Base-by-base conservation (phyloP, 2,329 filamentous ascomycete species). In the Neurospora sp. region DNA sequence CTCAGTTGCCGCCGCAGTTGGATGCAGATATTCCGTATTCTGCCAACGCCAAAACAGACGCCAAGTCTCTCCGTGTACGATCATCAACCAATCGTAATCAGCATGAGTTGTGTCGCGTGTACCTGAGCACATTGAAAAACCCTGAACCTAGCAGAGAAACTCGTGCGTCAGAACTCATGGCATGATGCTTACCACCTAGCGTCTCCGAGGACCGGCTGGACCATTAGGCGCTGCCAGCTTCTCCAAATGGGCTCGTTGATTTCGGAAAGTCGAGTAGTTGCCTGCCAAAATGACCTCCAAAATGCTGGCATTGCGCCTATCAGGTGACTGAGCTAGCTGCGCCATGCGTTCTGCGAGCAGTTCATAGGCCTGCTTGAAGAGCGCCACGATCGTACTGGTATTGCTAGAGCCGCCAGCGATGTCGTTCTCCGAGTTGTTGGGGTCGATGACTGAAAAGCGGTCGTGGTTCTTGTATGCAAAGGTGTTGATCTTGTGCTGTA, bases 401-500 rank as follows among this genome's bases (percentile, higher is more conserved):
- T 92, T 91, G 66, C 84, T 86, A 0, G 93, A 96, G 10, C 94
- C 94, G 10, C 93, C 93, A 0, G 96, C 90, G 36, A 99, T 96
- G 76, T 99, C 96, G 78, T 98, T 98, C 36, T 85, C 82, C 0
- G 87, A 79, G 71, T 92, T 91, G 79, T 98, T 97, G 0, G 96
- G 96, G 77, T 99, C 96, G 71, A 97, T 91, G 75, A 99, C 97
- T 9, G 91, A 92, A 1, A 99, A 84, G 1, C 93, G 89, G 68
- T 90, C 84, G 15, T 79, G 80, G 76, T 90, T 89, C 75, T 86
- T 87, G 76, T 90, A 88, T 4, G 83, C 79, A 68, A 89, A 78
- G 0, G 76, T 77, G 38, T 73, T 78, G 17, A 85, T 83, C 36
- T 82, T 77, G 43, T 77, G 79, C 85, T 87, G 62, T 38, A 69